Evolutionary conservation across 768 basidiomycete genomes (phyloP).

Genomic region (Fibroporia radiculosa): DNA sequence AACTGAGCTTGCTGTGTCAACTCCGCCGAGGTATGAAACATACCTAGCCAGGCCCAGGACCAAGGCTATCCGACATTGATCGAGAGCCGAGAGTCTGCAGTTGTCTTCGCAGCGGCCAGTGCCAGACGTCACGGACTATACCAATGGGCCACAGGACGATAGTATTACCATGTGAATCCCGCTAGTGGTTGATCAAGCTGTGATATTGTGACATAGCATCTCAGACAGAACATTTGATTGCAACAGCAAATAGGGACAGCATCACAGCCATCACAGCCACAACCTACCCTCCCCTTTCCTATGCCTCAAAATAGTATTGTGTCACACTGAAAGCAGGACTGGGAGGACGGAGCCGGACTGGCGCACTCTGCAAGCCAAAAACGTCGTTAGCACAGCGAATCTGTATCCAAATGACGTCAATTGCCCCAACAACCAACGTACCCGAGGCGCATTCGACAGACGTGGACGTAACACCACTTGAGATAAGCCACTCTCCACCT

Average conservation of each 20-base stretch:
- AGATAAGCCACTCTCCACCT: background rate
- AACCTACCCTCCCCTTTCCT: background rate
- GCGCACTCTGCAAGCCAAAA: background rate
- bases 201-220: background rate
- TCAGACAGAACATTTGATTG: background rate
- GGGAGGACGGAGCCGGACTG: background rate
- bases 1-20: too few species aligned
- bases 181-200: background rate
- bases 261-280: background rate
- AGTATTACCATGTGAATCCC: too few species aligned
- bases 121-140: too few species aligned
- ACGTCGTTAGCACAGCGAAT: too few species aligned
- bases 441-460: background rate
- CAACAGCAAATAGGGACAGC: background rate
- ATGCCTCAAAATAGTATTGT: slow-evolving; percentile 1
- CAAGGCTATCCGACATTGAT: too few species aligned
- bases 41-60: too few species aligned
- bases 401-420: too few species aligned
- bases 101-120: too few species aligned
- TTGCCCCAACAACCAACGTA: background rate
- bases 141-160: too few species aligned
- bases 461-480: slow-evolving; percentile 1
- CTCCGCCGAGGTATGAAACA: too few species aligned
- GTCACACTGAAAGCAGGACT: background rate
- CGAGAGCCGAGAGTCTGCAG: too few species aligned